Conservation (phyloP, 345 rosid genomes). For the Rhizophora mangle region DNA sequence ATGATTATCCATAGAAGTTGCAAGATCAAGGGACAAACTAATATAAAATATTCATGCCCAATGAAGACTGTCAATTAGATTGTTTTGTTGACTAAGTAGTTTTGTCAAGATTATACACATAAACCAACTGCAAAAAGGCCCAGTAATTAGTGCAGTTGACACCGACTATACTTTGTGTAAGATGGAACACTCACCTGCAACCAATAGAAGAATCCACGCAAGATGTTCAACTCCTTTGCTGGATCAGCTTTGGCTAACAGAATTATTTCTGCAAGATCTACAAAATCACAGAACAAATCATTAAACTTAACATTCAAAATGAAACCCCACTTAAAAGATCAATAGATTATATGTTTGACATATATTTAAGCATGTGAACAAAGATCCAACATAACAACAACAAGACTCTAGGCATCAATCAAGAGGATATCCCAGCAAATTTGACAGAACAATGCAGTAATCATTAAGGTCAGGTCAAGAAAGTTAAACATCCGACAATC, state of each 20-base stretch:
- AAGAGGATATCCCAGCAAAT: background rate
- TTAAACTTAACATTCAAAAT: too few relatives aligned
- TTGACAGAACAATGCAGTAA: too few relatives aligned
- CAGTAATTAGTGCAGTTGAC: background rate
- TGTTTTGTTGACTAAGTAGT: too few relatives aligned
- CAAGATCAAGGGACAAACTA: too few relatives aligned
- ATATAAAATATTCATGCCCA: too few relatives aligned
- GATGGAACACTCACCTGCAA: constrained; percentile 45
- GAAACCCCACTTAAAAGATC: too few relatives aligned
- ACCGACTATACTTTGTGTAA: background rate
- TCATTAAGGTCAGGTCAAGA: too few relatives aligned
- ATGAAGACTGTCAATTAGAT: too few relatives aligned
- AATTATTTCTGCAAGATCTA: constrained; percentile 45
- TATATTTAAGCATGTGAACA: background rate
- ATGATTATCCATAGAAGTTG: too few relatives aligned
- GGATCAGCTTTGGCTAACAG: constrained; percentile 15
- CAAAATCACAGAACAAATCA: constrained; percentile 9
- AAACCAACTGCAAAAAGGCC: background rate
- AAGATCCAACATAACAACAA: background rate
- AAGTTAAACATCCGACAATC: too few relatives aligned
- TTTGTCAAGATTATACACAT: too few relatives aligned
- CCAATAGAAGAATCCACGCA: constrained; percentile 81
- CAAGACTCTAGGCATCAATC: background rate
- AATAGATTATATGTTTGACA: too few relatives aligned
- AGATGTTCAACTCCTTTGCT: constrained; percentile 42